phyloP scores from a whole-genome alignment of 345 rosid genomes.

The Syzygium aqueum region DNA sequence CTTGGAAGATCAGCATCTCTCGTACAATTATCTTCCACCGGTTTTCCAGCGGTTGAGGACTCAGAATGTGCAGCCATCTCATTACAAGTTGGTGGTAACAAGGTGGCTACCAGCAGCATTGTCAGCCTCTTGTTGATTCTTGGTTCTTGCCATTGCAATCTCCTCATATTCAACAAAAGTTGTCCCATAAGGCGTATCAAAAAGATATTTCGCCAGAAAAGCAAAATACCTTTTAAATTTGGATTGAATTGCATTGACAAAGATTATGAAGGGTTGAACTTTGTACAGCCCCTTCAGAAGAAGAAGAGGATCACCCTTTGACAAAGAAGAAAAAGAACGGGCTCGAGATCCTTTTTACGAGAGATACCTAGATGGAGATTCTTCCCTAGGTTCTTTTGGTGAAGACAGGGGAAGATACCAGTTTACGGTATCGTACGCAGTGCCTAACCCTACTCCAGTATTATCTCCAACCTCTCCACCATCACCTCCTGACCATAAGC shows the following conservation, averaged over 20 bases:
- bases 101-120: not conserved
- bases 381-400: too few species aligned
- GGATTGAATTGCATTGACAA: not conserved
- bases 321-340: too few species aligned
- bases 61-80: not conserved
- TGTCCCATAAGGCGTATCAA: not conserved
- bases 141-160: not conserved
- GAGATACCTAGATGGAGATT: too few species aligned
- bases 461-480: too few species aligned
- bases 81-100: not conserved
- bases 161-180: not conserved
- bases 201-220: not conserved
- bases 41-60: not conserved
- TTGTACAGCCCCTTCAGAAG: too few species aligned
- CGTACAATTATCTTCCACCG: not conserved
- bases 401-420: too few species aligned
- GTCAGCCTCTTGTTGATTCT: not conserved
- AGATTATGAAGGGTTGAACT: fast-evolving
- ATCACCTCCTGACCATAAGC: too few species aligned
- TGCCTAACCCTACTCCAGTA: too few species aligned
- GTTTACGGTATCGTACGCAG: too few species aligned
- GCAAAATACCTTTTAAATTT: not conserved
- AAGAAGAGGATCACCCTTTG: too few species aligned
- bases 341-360: too few species aligned
- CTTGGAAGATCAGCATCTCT: not conserved